These are phyloP conservation scores for Xerophyta viscosa DNA, from an alignment of 106 monocot genomes.

Conservation along the genomic window DNA sequence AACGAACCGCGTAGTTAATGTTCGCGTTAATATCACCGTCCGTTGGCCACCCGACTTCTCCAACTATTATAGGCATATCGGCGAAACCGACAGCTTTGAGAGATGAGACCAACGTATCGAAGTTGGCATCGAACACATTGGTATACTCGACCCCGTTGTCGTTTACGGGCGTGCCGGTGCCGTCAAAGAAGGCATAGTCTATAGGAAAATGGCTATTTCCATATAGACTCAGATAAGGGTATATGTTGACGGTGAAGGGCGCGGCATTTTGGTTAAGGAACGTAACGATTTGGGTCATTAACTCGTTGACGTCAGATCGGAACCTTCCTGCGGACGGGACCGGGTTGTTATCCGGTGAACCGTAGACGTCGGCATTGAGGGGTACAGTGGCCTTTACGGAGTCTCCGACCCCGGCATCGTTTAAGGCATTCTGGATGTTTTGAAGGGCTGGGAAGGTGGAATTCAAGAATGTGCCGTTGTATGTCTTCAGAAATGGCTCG, in stretches of 20 bases:
- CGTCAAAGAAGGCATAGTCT: constrained; percentile 57
- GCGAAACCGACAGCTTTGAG: constrained; percentile 27
- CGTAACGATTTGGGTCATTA: constrained; percentile 37
- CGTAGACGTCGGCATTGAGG: constrained; percentile 60
- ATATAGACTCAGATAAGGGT: constrained; percentile 50
- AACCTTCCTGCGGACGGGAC: constrained; percentile 44
- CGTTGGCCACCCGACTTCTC: constrained; percentile 53
- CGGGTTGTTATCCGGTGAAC: constrained; percentile 18
- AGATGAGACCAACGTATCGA: constrained; percentile 42
- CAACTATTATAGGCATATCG: constrained; percentile 28
- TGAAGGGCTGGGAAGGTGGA: constrained; percentile 53
- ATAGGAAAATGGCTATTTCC: constrained; percentile 32
- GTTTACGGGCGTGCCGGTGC: constrained; percentile 1
- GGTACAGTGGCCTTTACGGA: constrained; percentile 58
- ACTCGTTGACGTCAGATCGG: constrained; percentile 29
- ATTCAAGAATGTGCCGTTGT: constrained; percentile 46
- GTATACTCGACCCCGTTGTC: constrained; percentile 31
- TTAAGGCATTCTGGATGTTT: constrained; percentile 63
- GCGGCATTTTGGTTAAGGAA: constrained; percentile 36
- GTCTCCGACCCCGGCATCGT: constrained; percentile 34
- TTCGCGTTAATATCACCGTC: constrained; percentile 52
- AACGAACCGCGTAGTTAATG: constrained; percentile 19
- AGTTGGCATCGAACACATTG: constrained; percentile 64
- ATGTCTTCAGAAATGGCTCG: constrained; percentile 51
- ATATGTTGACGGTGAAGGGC: constrained; percentile 56